phyloP scores from a whole-genome alignment of 495 filamentous ascomycete species.

The Margaritispora aquatica region DNA sequence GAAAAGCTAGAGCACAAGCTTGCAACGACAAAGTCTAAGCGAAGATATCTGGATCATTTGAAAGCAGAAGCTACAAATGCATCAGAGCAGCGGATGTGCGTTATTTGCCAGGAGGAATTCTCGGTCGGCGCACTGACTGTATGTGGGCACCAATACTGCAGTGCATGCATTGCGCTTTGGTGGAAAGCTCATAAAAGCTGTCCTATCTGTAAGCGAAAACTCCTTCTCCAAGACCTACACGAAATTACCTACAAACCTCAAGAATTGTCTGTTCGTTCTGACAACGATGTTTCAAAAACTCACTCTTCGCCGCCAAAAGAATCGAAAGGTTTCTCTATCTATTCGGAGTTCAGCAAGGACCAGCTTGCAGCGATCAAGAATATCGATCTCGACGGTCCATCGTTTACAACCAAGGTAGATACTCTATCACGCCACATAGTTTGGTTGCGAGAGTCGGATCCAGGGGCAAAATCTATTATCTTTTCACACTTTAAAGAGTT shows the following conservation, averaged over 20 bases:
- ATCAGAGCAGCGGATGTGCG: slow-evolving; percentile 58
- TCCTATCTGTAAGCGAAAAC: slow-evolving; percentile 66
- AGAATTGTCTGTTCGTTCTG: slow-evolving; percentile 62
- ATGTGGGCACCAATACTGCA: slow-evolving; percentile 89
- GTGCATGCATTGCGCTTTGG: slow-evolving; percentile 76
- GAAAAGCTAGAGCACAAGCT: slow-evolving; percentile 45
- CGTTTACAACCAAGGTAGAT: slow-evolving; percentile 86
- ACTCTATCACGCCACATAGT: slow-evolving; percentile 73
- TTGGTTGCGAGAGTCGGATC: slow-evolving; percentile 79
- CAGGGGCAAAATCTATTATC: slow-evolving; percentile 80
- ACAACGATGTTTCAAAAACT: slow-evolving; percentile 28
- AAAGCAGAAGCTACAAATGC: slow-evolving; percentile 41
- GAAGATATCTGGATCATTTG: slow-evolving; percentile 60
- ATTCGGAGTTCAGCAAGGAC: slow-evolving; percentile 63
- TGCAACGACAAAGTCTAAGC: slow-evolving; percentile 56
- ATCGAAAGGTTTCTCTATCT: slow-evolving; percentile 46
- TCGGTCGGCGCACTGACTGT: slow-evolving; percentile 76
- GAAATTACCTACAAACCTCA: slow-evolving; percentile 79
- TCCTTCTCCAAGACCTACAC: slow-evolving; percentile 60
- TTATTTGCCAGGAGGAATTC: slow-evolving; percentile 73
- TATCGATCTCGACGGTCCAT: slow-evolving; percentile 63
- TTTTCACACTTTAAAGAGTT: slow-evolving; percentile 88
- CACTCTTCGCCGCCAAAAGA: slow-evolving; percentile 11
- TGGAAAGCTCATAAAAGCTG: slow-evolving; percentile 58
- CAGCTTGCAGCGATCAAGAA: slow-evolving; percentile 75